Conservation (phyloP, 2,329 filamentous ascomycete genomes). For the Colletotrichum australisinense region DNA sequence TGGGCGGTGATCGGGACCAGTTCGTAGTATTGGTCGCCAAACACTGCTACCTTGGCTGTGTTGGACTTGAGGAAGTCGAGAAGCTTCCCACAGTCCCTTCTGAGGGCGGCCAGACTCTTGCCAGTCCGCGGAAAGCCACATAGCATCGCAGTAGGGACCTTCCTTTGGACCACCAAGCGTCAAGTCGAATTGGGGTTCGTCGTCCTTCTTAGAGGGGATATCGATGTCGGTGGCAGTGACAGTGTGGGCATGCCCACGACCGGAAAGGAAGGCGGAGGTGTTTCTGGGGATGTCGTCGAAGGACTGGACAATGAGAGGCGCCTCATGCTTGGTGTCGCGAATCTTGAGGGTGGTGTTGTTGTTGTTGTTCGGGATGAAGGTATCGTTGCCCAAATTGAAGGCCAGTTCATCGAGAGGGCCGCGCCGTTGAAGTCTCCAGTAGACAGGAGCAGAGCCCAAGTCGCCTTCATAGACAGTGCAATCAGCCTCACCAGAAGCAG, state of each 20-base stretch:
- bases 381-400: too few species aligned
- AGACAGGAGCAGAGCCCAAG: background rate
- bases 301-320: constrained; percentile 16
- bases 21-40: constrained; percentile 18
- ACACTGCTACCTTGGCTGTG: constrained; percentile 16
- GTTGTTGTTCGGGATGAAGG: background rate
- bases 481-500: constrained; percentile 11
- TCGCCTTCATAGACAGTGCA: constrained; percentile 8
- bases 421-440: constrained; percentile 20
- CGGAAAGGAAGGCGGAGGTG: constrained; percentile 21
- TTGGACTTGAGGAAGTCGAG: constrained; percentile 8
- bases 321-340: background rate
- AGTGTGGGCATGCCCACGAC: background rate
- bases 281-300: constrained; percentile 15
- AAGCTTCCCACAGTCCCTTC: constrained; percentile 10
- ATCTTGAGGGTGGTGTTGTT: background rate
- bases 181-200: constrained; percentile 9
- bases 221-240: background rate
- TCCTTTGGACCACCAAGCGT: background rate
- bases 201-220: background rate
- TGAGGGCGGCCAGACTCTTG: constrained; percentile 4
- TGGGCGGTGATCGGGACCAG: constrained; percentile 23
- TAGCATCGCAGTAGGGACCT: constrained; percentile 15
- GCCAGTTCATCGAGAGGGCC: background rate
- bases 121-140: constrained; percentile 24